Percentiles rank a stretch among this genome's conserved stretches.
phyloP scores from a whole-genome alignment of 805 yeast genomes.

The Hanseniaspora hatyaiensis region DNA sequence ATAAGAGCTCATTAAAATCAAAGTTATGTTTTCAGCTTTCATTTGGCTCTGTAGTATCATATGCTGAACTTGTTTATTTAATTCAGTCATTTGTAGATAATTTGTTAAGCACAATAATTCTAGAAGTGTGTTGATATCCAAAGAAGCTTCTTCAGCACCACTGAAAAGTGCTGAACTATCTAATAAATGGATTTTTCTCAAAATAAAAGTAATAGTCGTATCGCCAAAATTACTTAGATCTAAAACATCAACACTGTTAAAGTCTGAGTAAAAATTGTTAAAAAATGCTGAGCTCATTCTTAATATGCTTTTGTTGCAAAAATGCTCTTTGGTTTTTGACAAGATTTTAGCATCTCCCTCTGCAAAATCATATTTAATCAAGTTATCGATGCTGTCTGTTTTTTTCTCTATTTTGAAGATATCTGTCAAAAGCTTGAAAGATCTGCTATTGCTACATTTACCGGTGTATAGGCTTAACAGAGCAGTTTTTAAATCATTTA shows the following conservation, averaged over 20 bases:
- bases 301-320: constrained; percentile 44
- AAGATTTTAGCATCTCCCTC: constrained; percentile 35
- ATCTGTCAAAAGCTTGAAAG: constrained; percentile 19
- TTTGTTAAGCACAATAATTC: constrained; percentile 37
- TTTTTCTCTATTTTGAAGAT: constrained; percentile 24
- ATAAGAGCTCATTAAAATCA: constrained; percentile 45
- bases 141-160: constrained; percentile 11
- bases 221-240: constrained; percentile 36
- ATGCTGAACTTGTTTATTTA: constrained; percentile 49
- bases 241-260: constrained; percentile 25
- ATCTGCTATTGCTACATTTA: not conserved
- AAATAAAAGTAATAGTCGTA: constrained; percentile 37
- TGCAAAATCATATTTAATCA: not conserved
- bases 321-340: constrained; percentile 37
- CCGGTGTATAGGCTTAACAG: constrained; percentile 5
- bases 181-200: constrained; percentile 48
- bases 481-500: constrained; percentile 13
- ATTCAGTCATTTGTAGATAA: constrained; percentile 46
- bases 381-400: constrained; percentile 4
- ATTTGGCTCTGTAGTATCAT: constrained; percentile 46
- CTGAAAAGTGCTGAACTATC: constrained; percentile 19
- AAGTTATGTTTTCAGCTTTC: constrained; percentile 46
- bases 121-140: constrained; percentile 18
- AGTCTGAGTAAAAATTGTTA: constrained; percentile 41
- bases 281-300: constrained; percentile 50